Percentiles rank a stretch among this genome's conserved stretches.
Conservation (phyloP, 495 filamentous ascomycete genomes). For the Aspergillus affinis region DNA sequence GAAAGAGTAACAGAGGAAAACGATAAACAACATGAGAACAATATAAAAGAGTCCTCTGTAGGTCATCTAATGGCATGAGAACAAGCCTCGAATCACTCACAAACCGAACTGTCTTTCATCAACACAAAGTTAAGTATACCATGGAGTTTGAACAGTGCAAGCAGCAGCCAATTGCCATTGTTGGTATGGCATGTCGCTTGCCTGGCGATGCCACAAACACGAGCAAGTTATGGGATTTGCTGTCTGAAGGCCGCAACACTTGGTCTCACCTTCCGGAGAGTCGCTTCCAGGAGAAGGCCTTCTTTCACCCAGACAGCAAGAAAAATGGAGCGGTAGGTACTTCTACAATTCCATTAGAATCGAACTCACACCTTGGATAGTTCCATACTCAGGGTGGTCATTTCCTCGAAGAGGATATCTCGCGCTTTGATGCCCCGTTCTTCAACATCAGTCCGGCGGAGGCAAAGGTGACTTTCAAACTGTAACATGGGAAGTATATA, state of each 20-base stretch:
- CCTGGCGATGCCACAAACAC: background rate
- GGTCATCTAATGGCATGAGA: too few species aligned
- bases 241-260: background rate
- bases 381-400: slow-evolving; percentile 20
- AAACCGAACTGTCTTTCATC: too few species aligned
- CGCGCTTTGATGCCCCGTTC: slow-evolving; percentile 39
- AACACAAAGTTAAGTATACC: too few species aligned
- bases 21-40: too few species aligned
- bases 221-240: background rate
- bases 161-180: background rate
- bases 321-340: background rate
- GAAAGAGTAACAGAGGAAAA: too few species aligned
- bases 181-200: background rate
- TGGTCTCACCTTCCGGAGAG: background rate
- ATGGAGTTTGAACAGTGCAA: too few species aligned
- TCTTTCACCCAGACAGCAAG: background rate
- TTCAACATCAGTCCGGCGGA: slow-evolving; percentile 55
- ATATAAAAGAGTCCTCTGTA: too few species aligned
- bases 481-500: too few species aligned
- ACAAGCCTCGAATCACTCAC: too few species aligned
- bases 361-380: too few species aligned
- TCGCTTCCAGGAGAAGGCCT: background rate
- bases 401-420: slow-evolving; percentile 37
- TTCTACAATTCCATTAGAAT: too few species aligned
- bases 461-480: too few species aligned